These are phyloP conservation scores for Thermomyces lanuginosus DNA, from an alignment of 2,329 filamentous ascomycete genomes.

Conservation along the genomic window DNA sequence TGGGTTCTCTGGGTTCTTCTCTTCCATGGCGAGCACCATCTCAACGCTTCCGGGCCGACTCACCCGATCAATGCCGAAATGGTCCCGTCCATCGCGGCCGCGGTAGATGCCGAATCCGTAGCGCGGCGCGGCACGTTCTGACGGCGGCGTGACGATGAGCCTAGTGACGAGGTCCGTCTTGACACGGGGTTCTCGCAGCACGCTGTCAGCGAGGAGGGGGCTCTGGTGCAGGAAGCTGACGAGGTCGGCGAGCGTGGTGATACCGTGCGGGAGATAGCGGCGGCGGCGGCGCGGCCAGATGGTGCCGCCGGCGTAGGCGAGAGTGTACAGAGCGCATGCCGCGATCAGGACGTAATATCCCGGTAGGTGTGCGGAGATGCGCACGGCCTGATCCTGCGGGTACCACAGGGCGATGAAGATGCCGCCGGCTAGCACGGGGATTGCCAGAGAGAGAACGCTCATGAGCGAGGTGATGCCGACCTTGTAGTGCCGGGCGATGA, in stretches of 20 bases:
- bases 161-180: conserved; percentile 52
- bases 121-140: conserved; percentile 21
- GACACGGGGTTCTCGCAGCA: conserved; percentile 53
- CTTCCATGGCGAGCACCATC: too few species aligned
- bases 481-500: conserved; percentile 40
- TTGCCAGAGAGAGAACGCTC: conserved; percentile 33
- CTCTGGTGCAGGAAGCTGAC: conserved; percentile 62
- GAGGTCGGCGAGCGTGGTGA: conserved; percentile 57
- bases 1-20: too few species aligned
- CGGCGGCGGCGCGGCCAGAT: conserved; percentile 44
- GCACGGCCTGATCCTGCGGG: conserved; percentile 25
- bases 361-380: conserved; percentile 56
- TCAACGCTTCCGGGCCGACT: conserved; percentile 26
- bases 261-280: conserved; percentile 54
- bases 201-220: conserved; percentile 53
- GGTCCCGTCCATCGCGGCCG: conserved; percentile 43
- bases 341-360: conserved; percentile 58
- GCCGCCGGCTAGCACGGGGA: conserved; percentile 45
- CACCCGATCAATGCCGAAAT: conserved; percentile 43
- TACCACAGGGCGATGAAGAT: conserved; percentile 48
- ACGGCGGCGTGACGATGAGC: conserved; percentile 39
- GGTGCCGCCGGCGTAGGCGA: conserved; percentile 45
- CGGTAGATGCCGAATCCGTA: conserved; percentile 44
- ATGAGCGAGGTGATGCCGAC: conserved; percentile 41
- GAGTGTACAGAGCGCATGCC: conserved; percentile 52